A percentile compares a stretch with the other conserved stretches of the same genome.
These are phyloP conservation scores for Cornus controversa DNA, from an alignment of 148 eudicot species.

Conservation along the genomic window DNA sequence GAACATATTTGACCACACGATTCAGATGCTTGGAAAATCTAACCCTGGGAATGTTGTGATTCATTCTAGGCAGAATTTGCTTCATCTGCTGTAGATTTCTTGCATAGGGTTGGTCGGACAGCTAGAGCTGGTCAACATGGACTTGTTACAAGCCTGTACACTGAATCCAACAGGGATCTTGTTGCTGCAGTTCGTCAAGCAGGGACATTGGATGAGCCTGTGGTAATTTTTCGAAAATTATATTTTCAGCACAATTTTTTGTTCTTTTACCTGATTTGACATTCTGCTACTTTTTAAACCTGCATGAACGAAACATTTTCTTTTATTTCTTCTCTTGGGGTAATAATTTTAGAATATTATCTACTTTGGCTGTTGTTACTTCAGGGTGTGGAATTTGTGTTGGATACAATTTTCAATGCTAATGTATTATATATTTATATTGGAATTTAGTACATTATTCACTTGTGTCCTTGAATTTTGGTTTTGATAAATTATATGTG, in stretches of 20 bases:
- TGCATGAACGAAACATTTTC: too few species aligned
- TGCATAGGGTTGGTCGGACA: conserved; percentile 97
- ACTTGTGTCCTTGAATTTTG: too few species aligned
- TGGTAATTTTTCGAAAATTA: conserved; percentile 43
- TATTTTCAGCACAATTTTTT: too few species aligned
- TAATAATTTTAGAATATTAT: too few species aligned
- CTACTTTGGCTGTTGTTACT: too few species aligned
- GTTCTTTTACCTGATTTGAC: too few species aligned
- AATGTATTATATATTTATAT: too few species aligned
- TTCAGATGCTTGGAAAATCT: background rate
- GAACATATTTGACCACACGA: background rate
- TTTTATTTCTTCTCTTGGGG: too few species aligned
- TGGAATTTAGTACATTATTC: background rate
- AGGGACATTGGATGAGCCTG: conserved; percentile 59
- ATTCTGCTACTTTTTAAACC: too few species aligned
- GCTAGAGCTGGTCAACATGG: conserved; percentile 97
- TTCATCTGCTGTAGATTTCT: conserved; percentile 86
- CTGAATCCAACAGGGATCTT: conserved; percentile 66
- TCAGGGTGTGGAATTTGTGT: too few species aligned
- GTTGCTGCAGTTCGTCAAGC: conserved; percentile 91
- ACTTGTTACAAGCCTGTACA: conserved; percentile 79
- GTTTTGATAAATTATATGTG: too few species aligned
- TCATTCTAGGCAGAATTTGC: conserved; percentile 85
- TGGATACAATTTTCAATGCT: too few species aligned
- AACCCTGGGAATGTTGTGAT: conserved; percentile 10